Evolutionary conservation across 1,139 yeast genomes (phyloP).

Genomic region (Suhomyces chickasaworum): DNA sequence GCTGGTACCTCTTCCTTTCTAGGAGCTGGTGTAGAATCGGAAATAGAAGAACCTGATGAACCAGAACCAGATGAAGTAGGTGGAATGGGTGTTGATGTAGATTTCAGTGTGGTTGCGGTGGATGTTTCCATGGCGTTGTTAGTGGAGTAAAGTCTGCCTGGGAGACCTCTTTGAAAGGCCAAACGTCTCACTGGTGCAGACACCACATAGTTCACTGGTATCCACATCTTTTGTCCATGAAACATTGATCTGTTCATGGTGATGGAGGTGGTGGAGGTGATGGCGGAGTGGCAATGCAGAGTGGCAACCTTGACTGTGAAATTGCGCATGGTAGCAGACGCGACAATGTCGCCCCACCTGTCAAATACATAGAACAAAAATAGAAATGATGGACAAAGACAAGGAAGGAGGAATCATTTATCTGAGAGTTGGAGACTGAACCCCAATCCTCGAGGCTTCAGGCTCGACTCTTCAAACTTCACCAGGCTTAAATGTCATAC

Average conservation of each 20-base stretch:
- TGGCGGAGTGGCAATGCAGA: background rate
- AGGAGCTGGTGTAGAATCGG: background rate
- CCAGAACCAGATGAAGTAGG: no score
- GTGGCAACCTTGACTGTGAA: slow-evolving; percentile 1
- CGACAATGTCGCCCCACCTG: background rate
- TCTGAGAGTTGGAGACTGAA: no score
- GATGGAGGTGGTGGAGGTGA: background rate
- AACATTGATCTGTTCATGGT: background rate
- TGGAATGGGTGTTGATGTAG: background rate
- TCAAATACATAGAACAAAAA: background rate
- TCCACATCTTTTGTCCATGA: background rate
- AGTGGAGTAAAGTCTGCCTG: background rate
- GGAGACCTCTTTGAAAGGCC: background rate
- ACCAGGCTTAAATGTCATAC: background rate
- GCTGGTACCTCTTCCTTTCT: background rate
- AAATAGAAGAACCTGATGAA: no score
- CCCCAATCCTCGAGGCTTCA: no score
- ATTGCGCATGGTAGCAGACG: background rate
- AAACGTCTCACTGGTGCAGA: background rate
- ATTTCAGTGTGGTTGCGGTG: background rate
- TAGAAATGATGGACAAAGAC: no score
- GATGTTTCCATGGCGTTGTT: background rate
- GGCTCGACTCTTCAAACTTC: no score
- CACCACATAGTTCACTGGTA: background rate
- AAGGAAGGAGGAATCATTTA: no score